Conservation (phyloP, 2,329 filamentous ascomycete species). For the Aspergillus caelatus region DNA sequence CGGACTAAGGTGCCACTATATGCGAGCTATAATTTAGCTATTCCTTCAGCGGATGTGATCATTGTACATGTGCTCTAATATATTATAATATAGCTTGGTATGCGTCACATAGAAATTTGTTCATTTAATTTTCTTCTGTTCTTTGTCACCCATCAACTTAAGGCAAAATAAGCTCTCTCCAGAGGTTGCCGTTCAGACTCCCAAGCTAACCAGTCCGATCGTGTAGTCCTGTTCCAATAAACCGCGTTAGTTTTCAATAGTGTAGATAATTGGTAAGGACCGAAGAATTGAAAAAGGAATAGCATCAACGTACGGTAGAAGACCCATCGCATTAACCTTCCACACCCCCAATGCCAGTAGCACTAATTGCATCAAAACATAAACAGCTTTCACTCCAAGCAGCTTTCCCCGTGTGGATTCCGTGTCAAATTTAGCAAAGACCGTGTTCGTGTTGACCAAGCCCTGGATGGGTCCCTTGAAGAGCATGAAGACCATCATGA, state of each 20-base stretch:
- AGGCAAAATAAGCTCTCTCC: slow-evolving; percentile 66
- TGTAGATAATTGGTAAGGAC: background rate
- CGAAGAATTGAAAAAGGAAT: background rate
- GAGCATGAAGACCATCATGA: slow-evolving; percentile 99
- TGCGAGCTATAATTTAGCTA: background rate
- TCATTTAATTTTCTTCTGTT: slow-evolving; percentile 3
- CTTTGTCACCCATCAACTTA: slow-evolving; percentile 39
- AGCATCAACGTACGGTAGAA: slow-evolving; percentile 72
- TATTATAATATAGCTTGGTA: background rate
- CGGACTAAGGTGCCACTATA: background rate
- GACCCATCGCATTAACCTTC: slow-evolving; percentile 96
- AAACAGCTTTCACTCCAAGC: slow-evolving; percentile 81
- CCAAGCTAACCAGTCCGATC: slow-evolving; percentile 98
- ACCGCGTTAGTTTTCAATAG: slow-evolving; percentile 7
- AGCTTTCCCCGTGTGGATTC: slow-evolving; percentile 74
- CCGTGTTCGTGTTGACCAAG: slow-evolving; percentile 76
- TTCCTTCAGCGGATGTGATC: background rate
- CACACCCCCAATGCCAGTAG: slow-evolving; percentile 85
- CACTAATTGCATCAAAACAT: slow-evolving; percentile 82
- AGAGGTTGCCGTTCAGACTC: slow-evolving; percentile 72
- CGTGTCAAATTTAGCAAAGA: slow-evolving; percentile 90
- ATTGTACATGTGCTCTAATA: background rate
- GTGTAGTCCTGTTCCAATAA: slow-evolving; percentile 69
- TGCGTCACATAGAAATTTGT: background rate
- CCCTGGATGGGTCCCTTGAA: slow-evolving; percentile 96